A percentile compares a stretch with the other conserved stretches of the same genome.
phyloP scores from a whole-genome alignment of 2,329 filamentous ascomycete species.

The Fusarium nurragi region DNA sequence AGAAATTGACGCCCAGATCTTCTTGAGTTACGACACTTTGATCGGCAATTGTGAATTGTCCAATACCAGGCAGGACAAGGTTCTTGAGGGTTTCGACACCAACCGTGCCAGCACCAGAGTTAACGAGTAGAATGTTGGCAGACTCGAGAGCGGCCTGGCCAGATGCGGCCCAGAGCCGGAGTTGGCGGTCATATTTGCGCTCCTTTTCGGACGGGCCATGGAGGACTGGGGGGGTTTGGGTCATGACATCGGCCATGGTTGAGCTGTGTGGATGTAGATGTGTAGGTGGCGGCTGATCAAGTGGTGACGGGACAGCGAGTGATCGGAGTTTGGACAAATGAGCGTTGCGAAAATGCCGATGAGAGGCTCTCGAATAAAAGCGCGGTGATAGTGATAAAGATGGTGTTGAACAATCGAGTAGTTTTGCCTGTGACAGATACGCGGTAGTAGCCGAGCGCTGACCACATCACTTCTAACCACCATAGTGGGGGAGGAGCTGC shows the following conservation, averaged over 20 bases:
- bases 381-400: constrained; percentile 6
- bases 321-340: constrained; percentile 13
- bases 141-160: constrained; percentile 91
- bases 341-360: constrained; percentile 7
- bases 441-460: background rate
- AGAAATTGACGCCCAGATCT: constrained; percentile 97
- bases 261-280: background rate
- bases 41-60: constrained; percentile 90
- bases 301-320: constrained; percentile 4
- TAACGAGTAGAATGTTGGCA: constrained; percentile 89
- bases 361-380: background rate
- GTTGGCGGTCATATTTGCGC: constrained; percentile 91
- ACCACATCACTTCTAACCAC: constrained; percentile 3
- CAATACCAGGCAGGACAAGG: constrained; percentile 92
- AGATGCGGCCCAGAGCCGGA: constrained; percentile 92
- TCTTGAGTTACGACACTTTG: constrained; percentile 77
- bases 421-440: background rate
- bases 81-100: constrained; percentile 96
- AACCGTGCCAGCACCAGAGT: constrained; percentile 85
- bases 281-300: constrained; percentile 1
- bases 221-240: constrained; percentile 49
- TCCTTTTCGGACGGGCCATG: constrained; percentile 68
- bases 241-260: constrained; percentile 46
- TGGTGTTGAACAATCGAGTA: constrained; percentile 10
- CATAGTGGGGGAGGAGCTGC: background rate